phyloP scores from a whole-genome alignment of 129 eudicot genomes.

The Deinandra increscens region DNA sequence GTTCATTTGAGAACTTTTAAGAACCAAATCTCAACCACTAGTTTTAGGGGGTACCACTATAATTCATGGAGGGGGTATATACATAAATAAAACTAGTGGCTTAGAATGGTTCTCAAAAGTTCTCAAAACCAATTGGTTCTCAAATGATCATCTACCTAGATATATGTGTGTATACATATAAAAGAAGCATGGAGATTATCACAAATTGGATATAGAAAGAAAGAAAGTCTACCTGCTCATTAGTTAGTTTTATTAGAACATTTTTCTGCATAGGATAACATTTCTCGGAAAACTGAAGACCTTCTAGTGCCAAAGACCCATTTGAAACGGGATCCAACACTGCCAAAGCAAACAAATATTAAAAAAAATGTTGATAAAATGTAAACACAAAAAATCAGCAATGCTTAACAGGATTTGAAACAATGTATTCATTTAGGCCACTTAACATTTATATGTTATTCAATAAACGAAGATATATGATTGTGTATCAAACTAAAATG shows the following conservation, averaged over 20 bases:
- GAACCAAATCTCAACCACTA: too few relatives aligned
- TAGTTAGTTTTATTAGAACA: conserved; percentile 58
- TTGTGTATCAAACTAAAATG: conserved; percentile 16
- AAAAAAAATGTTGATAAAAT: background rate
- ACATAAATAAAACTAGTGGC: too few relatives aligned
- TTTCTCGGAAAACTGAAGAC: conserved; percentile 58
- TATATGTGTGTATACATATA: background rate
- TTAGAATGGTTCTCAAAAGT: too few relatives aligned
- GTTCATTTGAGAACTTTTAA: too few relatives aligned
- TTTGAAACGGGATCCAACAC: conserved; percentile 58
- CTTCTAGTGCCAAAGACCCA: conserved; percentile 55
- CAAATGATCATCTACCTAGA: too few relatives aligned
- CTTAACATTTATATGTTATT: background rate
- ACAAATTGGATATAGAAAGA: conserved; percentile 7
- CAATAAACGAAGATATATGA: background rate
- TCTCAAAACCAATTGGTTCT: too few relatives aligned
- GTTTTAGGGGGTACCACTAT: too few relatives aligned
- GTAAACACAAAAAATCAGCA: conserved; percentile 1
- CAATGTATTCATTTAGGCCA: background rate
- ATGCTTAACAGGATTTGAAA: conserved; percentile 12
- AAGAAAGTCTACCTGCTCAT: conserved; percentile 65
- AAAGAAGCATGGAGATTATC: background rate
- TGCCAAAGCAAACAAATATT: conserved; percentile 33
- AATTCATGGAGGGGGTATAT: too few relatives aligned
- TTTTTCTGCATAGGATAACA: conserved; percentile 90